These are phyloP conservation scores for Hammondia hammondi DNA, from an alignment of 169 alveolate species.

Conservation along the genomic window DNA sequence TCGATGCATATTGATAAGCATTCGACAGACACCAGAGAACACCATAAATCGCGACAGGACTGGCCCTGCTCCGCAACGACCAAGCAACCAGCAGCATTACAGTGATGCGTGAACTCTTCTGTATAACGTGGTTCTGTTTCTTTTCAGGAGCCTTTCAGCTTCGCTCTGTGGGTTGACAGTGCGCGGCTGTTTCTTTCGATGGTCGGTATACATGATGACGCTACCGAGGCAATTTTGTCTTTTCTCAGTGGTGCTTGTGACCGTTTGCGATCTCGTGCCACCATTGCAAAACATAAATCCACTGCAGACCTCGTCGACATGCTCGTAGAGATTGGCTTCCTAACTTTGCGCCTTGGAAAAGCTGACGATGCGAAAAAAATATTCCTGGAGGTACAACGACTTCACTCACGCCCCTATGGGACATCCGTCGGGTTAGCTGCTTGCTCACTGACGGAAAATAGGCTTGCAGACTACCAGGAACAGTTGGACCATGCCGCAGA, in stretches of 20 bases:
- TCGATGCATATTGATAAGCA: no score
- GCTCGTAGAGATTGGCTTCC: neutral
- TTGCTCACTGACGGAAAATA: neutral
- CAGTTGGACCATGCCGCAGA: neutral
- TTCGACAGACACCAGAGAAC: no score
- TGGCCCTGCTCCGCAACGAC: no score
- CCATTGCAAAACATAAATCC: neutral
- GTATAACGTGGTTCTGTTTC: no score
- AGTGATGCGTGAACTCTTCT: no score
- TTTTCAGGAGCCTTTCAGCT: conserved; percentile 1
- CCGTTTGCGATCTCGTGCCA: neutral
- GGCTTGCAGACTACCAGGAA: neutral
- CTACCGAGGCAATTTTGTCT: neutral
- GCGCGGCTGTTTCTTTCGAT: neutral
- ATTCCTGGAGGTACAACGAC: neutral
- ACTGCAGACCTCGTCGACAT: neutral
- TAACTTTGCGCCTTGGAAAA: neutral
- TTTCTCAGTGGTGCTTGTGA: neutral
- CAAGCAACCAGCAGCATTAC: no score
- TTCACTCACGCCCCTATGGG: neutral
- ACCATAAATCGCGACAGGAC: no score
- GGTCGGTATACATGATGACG: neutral
- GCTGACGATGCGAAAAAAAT: neutral
- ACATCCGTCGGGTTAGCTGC: neutral
- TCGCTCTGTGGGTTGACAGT: conserved; percentile 6